Conservation (phyloP, 352 stramenopile genomes). For the Pythium sp. region DNA sequence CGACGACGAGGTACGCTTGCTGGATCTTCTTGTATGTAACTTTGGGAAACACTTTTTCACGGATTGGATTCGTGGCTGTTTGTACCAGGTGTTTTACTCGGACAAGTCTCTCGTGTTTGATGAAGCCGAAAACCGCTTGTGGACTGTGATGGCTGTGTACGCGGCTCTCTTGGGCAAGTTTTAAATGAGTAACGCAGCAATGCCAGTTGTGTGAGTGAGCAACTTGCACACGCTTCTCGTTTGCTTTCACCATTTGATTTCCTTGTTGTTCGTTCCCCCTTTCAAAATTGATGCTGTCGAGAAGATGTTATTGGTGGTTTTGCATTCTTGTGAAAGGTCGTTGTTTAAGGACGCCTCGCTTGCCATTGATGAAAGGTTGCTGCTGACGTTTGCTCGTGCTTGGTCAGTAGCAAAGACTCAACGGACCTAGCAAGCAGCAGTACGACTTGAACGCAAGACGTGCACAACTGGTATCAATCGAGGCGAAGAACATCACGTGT, state of each 20-base stretch:
- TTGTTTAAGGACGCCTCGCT: background rate
- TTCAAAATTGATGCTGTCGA: background rate
- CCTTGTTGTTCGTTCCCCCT: background rate
- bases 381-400: background rate
- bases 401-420: constrained; percentile 10
- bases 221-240: background rate
- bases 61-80: background rate
- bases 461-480: background rate
- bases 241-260: background rate
- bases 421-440: background rate
- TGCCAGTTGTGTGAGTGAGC: background rate
- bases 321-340: constrained; percentile 7
- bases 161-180: constrained; percentile 63
- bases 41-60: background rate
- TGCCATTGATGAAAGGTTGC: constrained; percentile 1
- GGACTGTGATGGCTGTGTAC: constrained; percentile 98
- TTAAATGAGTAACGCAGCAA: constrained; percentile 16
- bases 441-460: background rate
- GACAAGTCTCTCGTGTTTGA: constrained; percentile 95
- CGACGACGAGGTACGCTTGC: constrained; percentile 87
- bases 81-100: constrained; percentile 91
- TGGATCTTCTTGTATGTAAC: background rate
- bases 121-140: constrained; percentile 98
- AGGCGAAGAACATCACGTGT: background rate
- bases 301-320: constrained; percentile 3